Evolutionary conservation across 2,329 filamentous ascomycete genomes (phyloP), one percentile per base, ranked within the genome.

Genomic region (Cladosporium colombiae): DNA sequence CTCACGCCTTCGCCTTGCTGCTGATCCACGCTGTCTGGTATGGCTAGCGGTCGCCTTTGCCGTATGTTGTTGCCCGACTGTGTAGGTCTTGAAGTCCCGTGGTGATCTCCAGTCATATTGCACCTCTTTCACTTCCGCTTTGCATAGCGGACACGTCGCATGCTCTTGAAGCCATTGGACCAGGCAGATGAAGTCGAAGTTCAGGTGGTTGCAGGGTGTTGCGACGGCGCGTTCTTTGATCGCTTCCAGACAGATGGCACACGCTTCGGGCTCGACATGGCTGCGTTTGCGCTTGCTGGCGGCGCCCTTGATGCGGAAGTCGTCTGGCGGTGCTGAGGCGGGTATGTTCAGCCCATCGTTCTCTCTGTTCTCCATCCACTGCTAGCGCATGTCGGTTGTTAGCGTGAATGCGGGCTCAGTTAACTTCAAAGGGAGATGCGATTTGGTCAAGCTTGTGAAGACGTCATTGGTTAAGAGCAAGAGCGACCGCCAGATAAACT

Each of bases 131-230:
- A 88, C 78, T 67, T 82, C 77, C 25, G 79, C 75, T 62, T 77
- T 78, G 86, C 93, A 98, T 62, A 97, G 82, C 21, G 94, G 93
- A 74, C 93, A 97, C 57, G 82, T 85, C 0, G 88, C 82, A 11
- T 86, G 85, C 69, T 90, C 83, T 70, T 92, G 85, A 5, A 96
- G 81, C 93, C 94, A 97, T 78, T 85, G 93, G 25, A 89, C 79
- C 6, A 97, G 85, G 77, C 93, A 98, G 14, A 92, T 77, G 74
- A 93, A 96, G 81, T 97, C 93, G 76, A 96, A 97, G 70, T 88
- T 87, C 65, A 82, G 80, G 80, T 98, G 93, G 50, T 86, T 84
- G 81, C 93, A 98, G 8, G 93, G 93, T 23, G 85, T 80, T 8
- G 91, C 86, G 60, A 89, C 82, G 68, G 91, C 92, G 62, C 86